Base-by-base conservation (phyloP, 2,329 filamentous ascomycete genomes). In the Graphilbum ipis-grandicollis region DNA sequence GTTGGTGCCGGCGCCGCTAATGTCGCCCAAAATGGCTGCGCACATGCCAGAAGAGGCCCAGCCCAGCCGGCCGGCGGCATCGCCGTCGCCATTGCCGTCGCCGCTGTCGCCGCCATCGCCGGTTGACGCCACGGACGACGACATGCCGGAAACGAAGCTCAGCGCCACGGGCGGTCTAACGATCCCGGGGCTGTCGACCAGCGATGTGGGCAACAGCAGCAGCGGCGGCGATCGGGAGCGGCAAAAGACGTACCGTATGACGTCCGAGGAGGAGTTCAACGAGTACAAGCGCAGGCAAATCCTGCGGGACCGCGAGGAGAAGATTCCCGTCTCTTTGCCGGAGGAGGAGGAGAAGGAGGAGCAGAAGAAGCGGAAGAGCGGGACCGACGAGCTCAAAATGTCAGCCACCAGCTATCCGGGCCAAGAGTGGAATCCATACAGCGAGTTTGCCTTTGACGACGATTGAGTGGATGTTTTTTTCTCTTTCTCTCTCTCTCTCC, bases 331-430 rank as follows among this genome's bases (percentile, higher is more conserved):
- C 47, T 50, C 57, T 37, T 46, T 50, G 13, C 47, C 48, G 13
- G 50, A 54, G 39, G 45, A 48, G 9, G 46, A 49, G 36, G 43
- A 43, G 32, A 35, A 41, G 10, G 36, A 43, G 22, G 38, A 43
- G 23, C 51, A 54, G 19, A 55, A 55, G 21, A 54, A 56, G 36
- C 49, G 47, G 34, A 53, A 57, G 21, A 10, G 6, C 21, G 21
- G 21, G 30, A 56, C 60, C 23, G 58, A 63, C n/a, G 51, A 57
- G 48, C 65, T 67, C 12, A 57, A 63, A 40, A 80, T 81, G 76
- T 66, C 61, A 34, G 75, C 74, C 7, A 75, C 73, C 12, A 74
- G 68, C 49, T 81, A 79, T 52, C 76, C 76, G 0, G 76, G 76
- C 0, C 72, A 79, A 55, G 75, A 80, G 51, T 81, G 76, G 75